Evolutionary conservation across 805 yeast genomes (phyloP), one percentile per base, ranked within the genome.

Genomic region (Candida adriatica): DNA sequence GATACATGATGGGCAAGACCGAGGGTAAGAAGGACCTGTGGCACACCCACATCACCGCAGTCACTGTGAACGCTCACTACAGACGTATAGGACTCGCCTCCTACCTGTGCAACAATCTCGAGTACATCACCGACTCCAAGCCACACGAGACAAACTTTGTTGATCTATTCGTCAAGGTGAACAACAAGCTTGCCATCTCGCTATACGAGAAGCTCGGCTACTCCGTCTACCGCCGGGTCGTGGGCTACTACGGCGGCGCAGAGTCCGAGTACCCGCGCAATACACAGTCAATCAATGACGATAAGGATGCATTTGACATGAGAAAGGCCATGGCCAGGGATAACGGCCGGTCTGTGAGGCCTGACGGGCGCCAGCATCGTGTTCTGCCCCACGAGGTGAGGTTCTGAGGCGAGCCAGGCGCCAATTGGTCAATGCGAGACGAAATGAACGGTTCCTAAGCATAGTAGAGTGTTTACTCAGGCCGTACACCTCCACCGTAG

Each of bases 31-130:
- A 69, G 5, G 73, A 68, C 28, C 92, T 87, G 38, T 90, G 96
- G 95, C 99, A 92, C 51, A 75, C 95, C 1, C 99, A 92, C 55
- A 87, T 92, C 30, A 86, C 97, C 0, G 97, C 98, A 0, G 95
- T 92, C 4, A 87, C 97, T 0, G 81, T 92, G 1, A 80, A 81
- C 37, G 79, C 84, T 9, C 78, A 75, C 31, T 90, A 80, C 55
- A 62, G 99, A 33, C 62, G 97, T 39, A 66, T 90, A 11, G 94
- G 95, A 2, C 61, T 92, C 24, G 98, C 96, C 2, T 73, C 87
- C 6, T 70, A 73, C 37, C 62, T 92, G 25, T 87, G 96, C 49
- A 62, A 71, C 29, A 74, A 83, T 37, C 60, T 92, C 26, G 87
- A 81, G 46, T 68, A 73, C 26, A 70, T 79, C 27, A 83, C 94